A percentile compares a stretch with the other conserved stretches of the same genome.
Conservation (phyloP, 495 filamentous ascomycete genomes). For the Hyaloscypha hepaticicola region DNA sequence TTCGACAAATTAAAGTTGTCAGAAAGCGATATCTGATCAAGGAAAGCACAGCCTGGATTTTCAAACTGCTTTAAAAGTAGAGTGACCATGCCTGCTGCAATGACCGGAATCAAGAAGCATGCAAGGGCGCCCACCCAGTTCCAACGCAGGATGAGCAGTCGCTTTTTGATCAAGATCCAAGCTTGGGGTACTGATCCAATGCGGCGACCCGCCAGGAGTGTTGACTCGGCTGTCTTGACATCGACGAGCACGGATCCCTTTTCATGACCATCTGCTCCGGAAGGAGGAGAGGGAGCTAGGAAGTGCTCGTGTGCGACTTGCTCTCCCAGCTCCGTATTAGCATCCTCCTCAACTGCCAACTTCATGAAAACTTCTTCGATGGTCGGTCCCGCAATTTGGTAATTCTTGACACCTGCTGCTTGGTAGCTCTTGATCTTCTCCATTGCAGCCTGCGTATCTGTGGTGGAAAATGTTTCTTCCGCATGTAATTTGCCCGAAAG, state of each 20-base stretch:
- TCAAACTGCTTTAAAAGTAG: constrained; percentile 60
- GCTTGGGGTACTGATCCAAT: constrained; percentile 63
- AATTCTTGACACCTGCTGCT: constrained; percentile 58
- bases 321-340: constrained; percentile 28
- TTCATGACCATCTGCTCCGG: background rate
- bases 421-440: constrained; percentile 64
- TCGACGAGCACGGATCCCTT: constrained; percentile 11
- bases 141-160: constrained; percentile 68
- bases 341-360: constrained; percentile 64
- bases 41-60: constrained; percentile 55
- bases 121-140: constrained; percentile 69
- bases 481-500: constrained; percentile 56
- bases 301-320: constrained; percentile 6
- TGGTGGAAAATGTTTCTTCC: constrained; percentile 68
- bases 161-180: constrained; percentile 69
- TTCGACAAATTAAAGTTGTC: constrained; percentile 37
- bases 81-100: constrained; percentile 70
- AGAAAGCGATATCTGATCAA: constrained; percentile 38
- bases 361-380: constrained; percentile 86
- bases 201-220: constrained; percentile 63
- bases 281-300: background rate
- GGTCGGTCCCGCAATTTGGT: constrained; percentile 74
- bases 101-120: constrained; percentile 68
- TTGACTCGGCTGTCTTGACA: constrained; percentile 10
- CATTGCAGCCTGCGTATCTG: constrained; percentile 60